Percentiles rank a stretch among this genome's conserved stretches.
Conservation (phyloP, 371 early-diverging fungal species). For the Nosema muscidifuracis region DNA sequence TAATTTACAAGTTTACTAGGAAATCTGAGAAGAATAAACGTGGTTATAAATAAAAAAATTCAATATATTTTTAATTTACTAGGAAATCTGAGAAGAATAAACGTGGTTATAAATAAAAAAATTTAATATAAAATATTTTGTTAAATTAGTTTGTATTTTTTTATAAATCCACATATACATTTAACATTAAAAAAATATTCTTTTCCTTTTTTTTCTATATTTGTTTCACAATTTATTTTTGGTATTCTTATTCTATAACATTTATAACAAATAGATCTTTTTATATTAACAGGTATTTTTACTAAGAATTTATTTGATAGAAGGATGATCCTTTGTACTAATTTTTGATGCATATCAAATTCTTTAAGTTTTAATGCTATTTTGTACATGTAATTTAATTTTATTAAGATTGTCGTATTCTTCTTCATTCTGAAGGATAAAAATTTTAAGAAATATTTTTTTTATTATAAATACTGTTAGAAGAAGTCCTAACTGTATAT, state of each 20-base stretch:
- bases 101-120: too few relatives aligned
- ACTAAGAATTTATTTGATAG: conserved; percentile 3
- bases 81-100: too few relatives aligned
- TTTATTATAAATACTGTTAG: too few relatives aligned
- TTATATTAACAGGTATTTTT: neutral
- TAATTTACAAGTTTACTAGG: too few relatives aligned
- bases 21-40: too few relatives aligned
- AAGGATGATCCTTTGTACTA: neutral
- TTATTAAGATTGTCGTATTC: neutral
- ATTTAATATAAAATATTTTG: too few relatives aligned
- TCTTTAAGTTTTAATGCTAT: neutral
- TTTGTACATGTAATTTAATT: neutral
- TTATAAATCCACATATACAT: conserved; percentile 6
- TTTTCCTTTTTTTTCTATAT: neutral
- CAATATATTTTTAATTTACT: too few relatives aligned
- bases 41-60: too few relatives aligned
- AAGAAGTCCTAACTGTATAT: too few relatives aligned
- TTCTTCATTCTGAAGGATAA: too few relatives aligned
- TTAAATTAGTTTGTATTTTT: conserved; percentile 2
- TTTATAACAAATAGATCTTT: conserved; percentile 16
- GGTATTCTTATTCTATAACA: neutral
- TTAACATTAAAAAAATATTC: neutral
- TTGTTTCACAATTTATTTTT: neutral
- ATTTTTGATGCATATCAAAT: neutral
- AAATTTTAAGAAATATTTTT: too few relatives aligned